Base-by-base conservation (phyloP, 371 early-diverging fungal species). In the Rhizopus arrhizus region DNA sequence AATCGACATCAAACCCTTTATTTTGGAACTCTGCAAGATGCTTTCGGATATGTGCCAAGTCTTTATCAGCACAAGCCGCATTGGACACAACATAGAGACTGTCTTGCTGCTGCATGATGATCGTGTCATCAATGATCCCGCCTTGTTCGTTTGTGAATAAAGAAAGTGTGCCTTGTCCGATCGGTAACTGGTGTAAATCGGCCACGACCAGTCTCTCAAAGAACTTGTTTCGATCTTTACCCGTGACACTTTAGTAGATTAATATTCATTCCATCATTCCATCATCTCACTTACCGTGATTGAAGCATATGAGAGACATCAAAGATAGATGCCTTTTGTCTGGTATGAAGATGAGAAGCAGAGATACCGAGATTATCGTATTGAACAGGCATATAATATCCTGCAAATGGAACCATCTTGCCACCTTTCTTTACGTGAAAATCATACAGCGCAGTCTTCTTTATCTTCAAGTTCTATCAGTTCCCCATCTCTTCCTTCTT, bases 291-390 rank as follows among this genome's bases (percentile, higher is more conserved):
- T 63, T 83, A 91, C 91, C 91, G 84, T 35, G 95, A 91, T 77
- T 98, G 98, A 54, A 97, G 86, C 99, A 98, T 98, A 74, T 98
- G 99, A 33, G 95, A 94, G 35, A 98, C 99, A 78, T 98, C 99
- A 74, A 98, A 98, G 56, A 98, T 76, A 5, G 96, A 95, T 1
- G 95, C 94, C 60, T 94, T 88, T 66, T 87, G 74, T 65, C 99
- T 85, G 4, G 97, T 96, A 80, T 94, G 95, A 56, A 85, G 67
- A 72, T 96, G 96, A 16, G 94, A 93, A 15, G 91, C 91, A 40
- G 95, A 78, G 31, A 93, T 88, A 47, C 95, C 92, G 73, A 89
- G 84, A 64, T 80, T 81, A 35, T 79, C 51, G 75, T 97, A 98
- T 69, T 90, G 89, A 41, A 98, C 90, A 46, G 99, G 99, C 96